These are phyloP conservation scores for Rhizophora mangle DNA, from an alignment of 345 rosid species.

Conservation along the genomic window DNA sequence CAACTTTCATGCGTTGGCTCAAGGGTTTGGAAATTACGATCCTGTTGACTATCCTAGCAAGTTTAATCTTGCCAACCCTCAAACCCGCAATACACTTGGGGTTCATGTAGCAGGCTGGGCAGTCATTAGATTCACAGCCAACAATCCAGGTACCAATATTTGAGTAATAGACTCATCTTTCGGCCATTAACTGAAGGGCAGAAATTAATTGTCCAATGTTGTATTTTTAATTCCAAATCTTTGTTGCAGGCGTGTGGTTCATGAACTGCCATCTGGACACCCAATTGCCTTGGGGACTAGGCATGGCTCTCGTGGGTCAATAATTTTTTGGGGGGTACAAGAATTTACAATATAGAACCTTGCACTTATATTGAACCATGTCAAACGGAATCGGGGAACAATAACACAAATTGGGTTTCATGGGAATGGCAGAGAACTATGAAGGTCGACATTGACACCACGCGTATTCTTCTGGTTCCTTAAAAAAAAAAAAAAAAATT, in stretches of 20 bases:
- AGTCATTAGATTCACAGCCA: conserved; percentile 65
- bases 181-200: no score
- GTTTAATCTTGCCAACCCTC: conserved; percentile 55
- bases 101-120: conserved; percentile 49
- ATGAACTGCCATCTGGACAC: conserved; percentile 68
- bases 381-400: no score
- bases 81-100: conserved; percentile 55
- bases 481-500: no score
- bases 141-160: conserved; percentile 56
- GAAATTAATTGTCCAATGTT: neutral
- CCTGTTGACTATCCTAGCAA: conserved; percentile 37
- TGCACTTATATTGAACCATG: no score
- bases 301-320: conserved; percentile 50
- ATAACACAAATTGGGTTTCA: no score
- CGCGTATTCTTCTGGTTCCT: no score
- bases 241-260: conserved; percentile 54
- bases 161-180: neutral
- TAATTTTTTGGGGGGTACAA: neutral
- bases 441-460: no score
- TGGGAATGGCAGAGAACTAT: no score
- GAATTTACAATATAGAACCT: no score
- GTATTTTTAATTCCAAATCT: neutral
- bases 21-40: conserved; percentile 72
- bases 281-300: conserved; percentile 58
- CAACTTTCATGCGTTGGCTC: conserved; percentile 65